Evolutionary conservation across 495 filamentous ascomycete genomes (phyloP).

Genomic region (Aspergillus biplanus): DNA sequence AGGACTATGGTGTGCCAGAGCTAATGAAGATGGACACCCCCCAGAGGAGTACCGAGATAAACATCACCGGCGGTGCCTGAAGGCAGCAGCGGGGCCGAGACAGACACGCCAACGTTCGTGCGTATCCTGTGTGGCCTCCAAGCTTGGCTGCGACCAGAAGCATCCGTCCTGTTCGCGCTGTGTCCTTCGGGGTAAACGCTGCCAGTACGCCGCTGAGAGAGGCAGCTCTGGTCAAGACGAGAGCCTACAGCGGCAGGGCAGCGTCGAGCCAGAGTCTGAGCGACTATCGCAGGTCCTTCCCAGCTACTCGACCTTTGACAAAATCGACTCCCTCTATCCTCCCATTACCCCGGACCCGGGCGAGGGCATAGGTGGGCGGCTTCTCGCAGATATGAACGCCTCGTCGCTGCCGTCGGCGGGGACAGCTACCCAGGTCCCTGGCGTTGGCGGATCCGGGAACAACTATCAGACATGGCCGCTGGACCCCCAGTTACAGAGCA

Average conservation of each 20-base stretch:
- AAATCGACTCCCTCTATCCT: conserved; percentile 1
- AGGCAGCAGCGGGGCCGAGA: conserved; percentile 7
- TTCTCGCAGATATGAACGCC: neutral
- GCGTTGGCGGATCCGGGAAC: neutral
- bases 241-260: neutral
- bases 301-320: neutral
- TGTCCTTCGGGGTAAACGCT: neutral
- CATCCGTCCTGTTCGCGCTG: conserved; percentile 13
- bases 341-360: conserved; percentile 2
- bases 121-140: conserved; percentile 9
- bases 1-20: neutral
- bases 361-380: neutral
- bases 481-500: neutral
- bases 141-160: conserved; percentile 12
- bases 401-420: neutral
- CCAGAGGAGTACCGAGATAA: conserved; percentile 15
- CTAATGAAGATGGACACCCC: neutral
- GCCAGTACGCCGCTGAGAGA: conserved; percentile 5
- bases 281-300: neutral
- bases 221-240: neutral
- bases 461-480: neutral
- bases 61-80: conserved; percentile 11
- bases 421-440: neutral
- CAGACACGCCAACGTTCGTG: conserved; percentile 12
- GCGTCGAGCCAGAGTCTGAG: neutral